A percentile compares a stretch with the other conserved stretches of the same genome.
Evolutionary conservation across 1,284 basidiomycete genomes (phyloP).

Genomic region (Volvariella surrecta): DNA sequence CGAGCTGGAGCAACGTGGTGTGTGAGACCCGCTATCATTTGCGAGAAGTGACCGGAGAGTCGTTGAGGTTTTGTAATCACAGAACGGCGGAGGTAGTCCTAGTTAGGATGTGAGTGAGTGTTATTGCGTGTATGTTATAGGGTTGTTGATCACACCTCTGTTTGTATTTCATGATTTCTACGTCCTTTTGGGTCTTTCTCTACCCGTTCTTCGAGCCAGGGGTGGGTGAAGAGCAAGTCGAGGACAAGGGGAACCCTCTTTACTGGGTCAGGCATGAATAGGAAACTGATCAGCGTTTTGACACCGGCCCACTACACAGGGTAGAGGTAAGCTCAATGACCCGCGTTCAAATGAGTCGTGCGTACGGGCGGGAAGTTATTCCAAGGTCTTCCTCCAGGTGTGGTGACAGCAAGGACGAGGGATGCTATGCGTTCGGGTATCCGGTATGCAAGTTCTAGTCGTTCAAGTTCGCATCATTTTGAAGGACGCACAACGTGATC

Average conservation of each 20-base stretch:
- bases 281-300: conserved; percentile 26
- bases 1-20: conserved; percentile 56
- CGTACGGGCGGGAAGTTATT: conserved; percentile 51
- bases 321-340: background rate
- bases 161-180: conserved; percentile 56
- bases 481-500: conserved; percentile 1
- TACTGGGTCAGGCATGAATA: conserved; percentile 39
- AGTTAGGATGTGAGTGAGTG: background rate
- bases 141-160: conserved; percentile 28
- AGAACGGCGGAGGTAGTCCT: conserved; percentile 43
- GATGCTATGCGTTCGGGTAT: conserved; percentile 64
- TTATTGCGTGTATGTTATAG: conserved; percentile 1
- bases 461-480: conserved; percentile 1
- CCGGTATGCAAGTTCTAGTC: conserved; percentile 51
- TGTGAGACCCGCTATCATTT: conserved; percentile 66
- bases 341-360: background rate
- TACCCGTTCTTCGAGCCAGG: conserved; percentile 49
- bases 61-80: conserved; percentile 51
- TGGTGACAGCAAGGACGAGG: conserved; percentile 64
- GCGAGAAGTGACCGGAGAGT: conserved; percentile 59
- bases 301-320: conserved; percentile 34
- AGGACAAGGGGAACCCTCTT: conserved; percentile 46
- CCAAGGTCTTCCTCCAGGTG: conserved; percentile 50
- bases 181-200: conserved; percentile 41
- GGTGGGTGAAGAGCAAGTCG: conserved; percentile 51